Conservation (phyloP, 495 filamentous ascomycete genomes). For the Daldinia childiae region DNA sequence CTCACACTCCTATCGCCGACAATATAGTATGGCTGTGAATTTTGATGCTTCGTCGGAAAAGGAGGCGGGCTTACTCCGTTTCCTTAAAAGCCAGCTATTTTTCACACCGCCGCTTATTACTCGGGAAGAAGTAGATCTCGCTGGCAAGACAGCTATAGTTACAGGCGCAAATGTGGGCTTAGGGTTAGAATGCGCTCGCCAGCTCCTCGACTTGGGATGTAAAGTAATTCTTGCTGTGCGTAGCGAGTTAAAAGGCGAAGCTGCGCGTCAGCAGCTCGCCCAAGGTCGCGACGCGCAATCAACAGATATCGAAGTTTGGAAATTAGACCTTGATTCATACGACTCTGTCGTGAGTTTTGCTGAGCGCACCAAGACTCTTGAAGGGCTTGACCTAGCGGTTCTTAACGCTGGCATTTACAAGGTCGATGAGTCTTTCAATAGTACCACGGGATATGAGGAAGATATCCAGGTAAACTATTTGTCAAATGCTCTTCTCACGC, state of each 20-base stretch:
- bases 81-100: conserved; percentile 11
- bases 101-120: neutral
- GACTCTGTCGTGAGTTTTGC: conserved; percentile 51
- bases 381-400: conserved; percentile 54
- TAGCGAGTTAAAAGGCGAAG: conserved; percentile 53
- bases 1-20: neutral
- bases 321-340: conserved; percentile 57
- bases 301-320: conserved; percentile 55
- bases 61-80: conserved; percentile 8
- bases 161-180: conserved; percentile 63
- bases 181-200: conserved; percentile 56
- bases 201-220: conserved; percentile 51
- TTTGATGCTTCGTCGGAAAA: conserved; percentile 21
- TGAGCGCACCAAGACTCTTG: conserved; percentile 43
- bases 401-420: conserved; percentile 57
- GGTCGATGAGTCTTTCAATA: neutral
- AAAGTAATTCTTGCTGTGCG: conserved; percentile 64
- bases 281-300: neutral
- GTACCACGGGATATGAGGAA: conserved; percentile 48
- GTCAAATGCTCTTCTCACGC: conserved; percentile 49
- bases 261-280: conserved; percentile 39
- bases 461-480: conserved; percentile 56
- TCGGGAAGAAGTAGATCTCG: conserved; percentile 39
- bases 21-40: neutral
- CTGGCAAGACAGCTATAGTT: conserved; percentile 51